Base-by-base conservation (phyloP, 768 basidiomycete genomes). In the Leucogyrophana mollusca region DNA sequence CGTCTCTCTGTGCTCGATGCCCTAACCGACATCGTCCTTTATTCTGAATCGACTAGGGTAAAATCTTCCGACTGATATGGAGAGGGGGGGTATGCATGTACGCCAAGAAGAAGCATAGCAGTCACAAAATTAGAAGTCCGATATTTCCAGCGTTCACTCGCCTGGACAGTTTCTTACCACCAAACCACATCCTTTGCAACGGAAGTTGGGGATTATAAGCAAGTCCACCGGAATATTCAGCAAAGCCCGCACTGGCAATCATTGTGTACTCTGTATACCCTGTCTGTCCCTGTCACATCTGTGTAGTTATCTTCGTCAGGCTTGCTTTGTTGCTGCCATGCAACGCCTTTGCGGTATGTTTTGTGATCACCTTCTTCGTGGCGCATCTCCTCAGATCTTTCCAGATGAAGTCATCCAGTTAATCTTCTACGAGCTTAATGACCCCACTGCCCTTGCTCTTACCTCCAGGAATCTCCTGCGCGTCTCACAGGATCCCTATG, bases 401-500 rank as follows among this genome's bases (percentile, higher is more conserved):
- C 18, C 43, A 78, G 76, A 74, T 60, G 87, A 90, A 69, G 70
- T 90, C 52, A 68, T 90, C 33, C 83, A 85, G 61, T 67, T 87
- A 52, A 74, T 90, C 60, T 78, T 90, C 63, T 85, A 80, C 66
- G 81, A 87, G 58, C 77, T 89, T 44, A 67, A 73, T 54, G 80
- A 85, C 64, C 87, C 87, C 32, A 72, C 73, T 40, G 60, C 77
- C 20, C 71, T 90, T 58, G 76, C 76, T 5, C 73, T 74, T 44
- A 66, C 75, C 38, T 84, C 76, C 24, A 80, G 72, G 55, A 83
- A 83, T 49, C 75, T 82, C 58, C 61, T 80, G 55, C 59, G 68
- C 9, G 80, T 90, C 66, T 81, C 84, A 9, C 76, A 76, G 63
- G 86, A 86, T 66, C 78, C 86, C 47, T 89, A 87, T 60, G 79